phyloP scores from a whole-genome alignment of 2,329 filamentous ascomycete genomes.

The Fusarium fujikuroi region DNA sequence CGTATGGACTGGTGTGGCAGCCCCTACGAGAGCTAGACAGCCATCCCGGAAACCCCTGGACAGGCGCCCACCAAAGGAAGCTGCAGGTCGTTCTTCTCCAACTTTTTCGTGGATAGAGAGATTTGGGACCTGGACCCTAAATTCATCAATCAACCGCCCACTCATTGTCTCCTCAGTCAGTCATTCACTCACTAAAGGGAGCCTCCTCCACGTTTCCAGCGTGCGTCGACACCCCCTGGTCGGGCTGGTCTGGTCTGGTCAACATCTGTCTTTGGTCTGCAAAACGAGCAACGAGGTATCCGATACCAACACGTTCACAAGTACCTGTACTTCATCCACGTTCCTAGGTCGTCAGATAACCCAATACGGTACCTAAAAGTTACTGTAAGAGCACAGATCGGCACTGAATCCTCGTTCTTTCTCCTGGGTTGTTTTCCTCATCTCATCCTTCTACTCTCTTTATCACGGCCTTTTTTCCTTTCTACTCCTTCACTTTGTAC shows the following conservation, averaged over 20 bases:
- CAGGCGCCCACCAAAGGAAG: constrained; percentile 19
- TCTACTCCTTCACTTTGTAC: constrained; percentile 11
- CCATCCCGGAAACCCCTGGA: constrained; percentile 35
- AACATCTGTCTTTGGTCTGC: constrained; percentile 11
- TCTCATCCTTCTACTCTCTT: constrained; percentile 16
- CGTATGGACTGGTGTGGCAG: constrained; percentile 26
- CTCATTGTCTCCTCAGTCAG: background rate
- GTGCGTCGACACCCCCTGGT: constrained; percentile 11
- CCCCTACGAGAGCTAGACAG: constrained; percentile 31
- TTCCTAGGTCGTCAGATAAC: constrained; percentile 5
- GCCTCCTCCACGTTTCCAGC: constrained; percentile 7
- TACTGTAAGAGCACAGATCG: constrained; percentile 24
- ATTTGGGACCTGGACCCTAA: constrained; percentile 24
- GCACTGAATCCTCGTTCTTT: constrained; percentile 33
- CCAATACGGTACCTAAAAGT: constrained; percentile 9
- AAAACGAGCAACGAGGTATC: constrained; percentile 20
- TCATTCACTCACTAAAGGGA: constrained; percentile 12
- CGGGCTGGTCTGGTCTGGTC: background rate
- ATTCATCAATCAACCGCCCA: constrained; percentile 23
- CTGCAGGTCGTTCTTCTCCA: constrained; percentile 24
- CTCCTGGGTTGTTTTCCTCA: constrained; percentile 17
- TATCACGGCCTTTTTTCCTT: constrained; percentile 6
- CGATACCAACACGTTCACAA: constrained; percentile 14
- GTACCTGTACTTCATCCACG: constrained; percentile 23
- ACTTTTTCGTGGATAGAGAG: constrained; percentile 14